These are phyloP conservation scores for Lumnitzera racemosa DNA, from an alignment of 345 rosid genomes.

Conservation along the genomic window DNA sequence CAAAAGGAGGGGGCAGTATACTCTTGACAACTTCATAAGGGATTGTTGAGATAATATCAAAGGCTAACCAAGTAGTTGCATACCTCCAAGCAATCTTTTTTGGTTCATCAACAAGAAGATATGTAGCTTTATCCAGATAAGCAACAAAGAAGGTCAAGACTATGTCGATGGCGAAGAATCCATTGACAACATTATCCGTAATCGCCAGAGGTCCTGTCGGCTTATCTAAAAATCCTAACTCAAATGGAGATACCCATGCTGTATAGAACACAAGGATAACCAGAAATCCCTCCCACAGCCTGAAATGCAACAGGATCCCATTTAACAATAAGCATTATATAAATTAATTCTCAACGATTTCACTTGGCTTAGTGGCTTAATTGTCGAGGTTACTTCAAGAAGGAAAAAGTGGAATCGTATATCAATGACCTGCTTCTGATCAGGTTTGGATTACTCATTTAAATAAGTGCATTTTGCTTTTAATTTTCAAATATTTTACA, in stretches of 20 bases:
- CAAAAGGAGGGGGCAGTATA: constrained; percentile 34
- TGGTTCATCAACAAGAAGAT: constrained; percentile 53
- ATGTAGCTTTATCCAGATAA: constrained; percentile 56
- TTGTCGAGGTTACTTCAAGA: too few species aligned
- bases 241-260: constrained; percentile 90
- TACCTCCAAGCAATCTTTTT: constrained; percentile 61
- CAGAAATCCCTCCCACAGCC: constrained; percentile 64
- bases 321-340: constrained; percentile 7
- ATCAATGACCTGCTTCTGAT: too few species aligned
- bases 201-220: constrained; percentile 41
- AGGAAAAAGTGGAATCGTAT: too few species aligned
- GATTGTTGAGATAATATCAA: constrained; percentile 64
- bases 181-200: constrained; percentile 57
- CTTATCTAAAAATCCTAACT: constrained; percentile 51
- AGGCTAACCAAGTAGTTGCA: constrained; percentile 38
- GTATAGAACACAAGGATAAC: constrained; percentile 75
- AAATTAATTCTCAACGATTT: not conserved
- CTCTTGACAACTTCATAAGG: constrained; percentile 52
- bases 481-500: too few species aligned
- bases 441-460: too few species aligned
- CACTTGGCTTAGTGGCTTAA: not conserved
- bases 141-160: constrained; percentile 76
- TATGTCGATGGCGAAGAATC: constrained; percentile 60
- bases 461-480: too few species aligned
- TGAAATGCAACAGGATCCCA: constrained; percentile 16